phyloP scores from a whole-genome alignment of 495 filamentous ascomycete genomes.

The Neurospora cerealis region DNA sequence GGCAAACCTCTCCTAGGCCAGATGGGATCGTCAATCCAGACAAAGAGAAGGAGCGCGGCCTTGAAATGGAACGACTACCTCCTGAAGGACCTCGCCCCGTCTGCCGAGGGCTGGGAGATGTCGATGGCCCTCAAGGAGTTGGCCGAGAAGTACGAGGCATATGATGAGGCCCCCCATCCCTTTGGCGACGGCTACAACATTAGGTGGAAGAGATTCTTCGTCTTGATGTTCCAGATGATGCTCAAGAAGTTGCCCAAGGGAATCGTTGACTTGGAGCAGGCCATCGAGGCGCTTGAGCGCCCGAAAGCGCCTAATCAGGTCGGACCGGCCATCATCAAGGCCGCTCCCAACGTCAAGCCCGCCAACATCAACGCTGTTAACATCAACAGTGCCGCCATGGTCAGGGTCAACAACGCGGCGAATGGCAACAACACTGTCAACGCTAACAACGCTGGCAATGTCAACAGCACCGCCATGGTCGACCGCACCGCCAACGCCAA shows the following conservation, averaged over 20 bases:
- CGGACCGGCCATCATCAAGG: neutral
- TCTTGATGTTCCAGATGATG: neutral
- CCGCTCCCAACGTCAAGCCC: neutral
- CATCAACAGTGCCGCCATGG: neutral
- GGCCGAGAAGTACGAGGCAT: neutral
- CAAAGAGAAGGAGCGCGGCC: neutral
- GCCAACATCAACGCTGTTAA: neutral
- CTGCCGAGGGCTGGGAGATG: neutral
- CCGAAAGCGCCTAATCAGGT: neutral
- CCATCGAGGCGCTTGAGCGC: neutral
- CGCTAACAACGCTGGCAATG: neutral
- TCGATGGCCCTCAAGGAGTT: neutral
- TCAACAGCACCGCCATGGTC: neutral
- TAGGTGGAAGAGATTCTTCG: neutral
- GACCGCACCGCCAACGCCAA: too few relatives aligned
- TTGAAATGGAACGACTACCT: neutral
- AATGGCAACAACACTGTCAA: neutral
- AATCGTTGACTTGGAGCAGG: neutral
- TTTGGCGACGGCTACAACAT: neutral
- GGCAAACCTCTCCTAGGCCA: neutral
- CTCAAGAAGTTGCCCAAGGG: neutral
- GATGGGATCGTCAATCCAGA: neutral
- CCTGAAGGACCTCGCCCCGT: neutral
- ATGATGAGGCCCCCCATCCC: neutral
- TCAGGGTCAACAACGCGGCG: neutral